These are phyloP conservation scores for Ramicandelaber brevisporus DNA, from an alignment of 192 early-diverging fungal genomes.

Conservation along the genomic window DNA sequence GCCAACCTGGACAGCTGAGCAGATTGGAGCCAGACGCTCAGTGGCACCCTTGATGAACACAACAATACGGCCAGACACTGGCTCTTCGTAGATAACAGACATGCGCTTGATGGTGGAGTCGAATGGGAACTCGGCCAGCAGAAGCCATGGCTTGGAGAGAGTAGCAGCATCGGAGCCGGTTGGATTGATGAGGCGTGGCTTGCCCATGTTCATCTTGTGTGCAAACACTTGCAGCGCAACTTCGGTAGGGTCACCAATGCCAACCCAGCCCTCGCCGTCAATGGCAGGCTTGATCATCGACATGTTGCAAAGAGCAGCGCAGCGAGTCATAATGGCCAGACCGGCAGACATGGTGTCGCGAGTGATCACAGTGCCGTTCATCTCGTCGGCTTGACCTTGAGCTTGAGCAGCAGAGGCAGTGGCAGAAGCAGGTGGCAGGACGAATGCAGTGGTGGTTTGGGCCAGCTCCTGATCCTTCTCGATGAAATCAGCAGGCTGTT, in stretches of 20 bases:
- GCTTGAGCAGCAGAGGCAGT: conserved; percentile 1
- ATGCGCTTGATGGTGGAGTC: conserved; percentile 70
- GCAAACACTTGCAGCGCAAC: conserved; percentile 73
- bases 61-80: conserved; percentile 12
- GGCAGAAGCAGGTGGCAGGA: conserved; percentile 1
- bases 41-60: conserved; percentile 78
- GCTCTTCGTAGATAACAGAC: conserved; percentile 43
- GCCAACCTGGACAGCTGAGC: conserved; percentile 21
- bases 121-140: conserved; percentile 39
- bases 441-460: not conserved
- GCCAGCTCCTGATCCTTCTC: conserved; percentile 6
- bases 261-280: conserved; percentile 33
- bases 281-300: conserved; percentile 32
- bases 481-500: not conserved
- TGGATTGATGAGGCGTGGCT: conserved; percentile 24
- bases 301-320: conserved; percentile 67
- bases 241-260: conserved; percentile 80
- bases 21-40: conserved; percentile 60
- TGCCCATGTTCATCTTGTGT: conserved; percentile 47
- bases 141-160: conserved; percentile 11
- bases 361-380: conserved; percentile 11
- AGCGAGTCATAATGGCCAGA: conserved; percentile 22
- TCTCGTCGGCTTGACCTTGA: no score
- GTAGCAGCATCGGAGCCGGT: conserved; percentile 6
- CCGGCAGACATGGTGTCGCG: conserved; percentile 13